Conservation (phyloP, 768 basidiomycete species). For the Boletus tomentosulus region DNA sequence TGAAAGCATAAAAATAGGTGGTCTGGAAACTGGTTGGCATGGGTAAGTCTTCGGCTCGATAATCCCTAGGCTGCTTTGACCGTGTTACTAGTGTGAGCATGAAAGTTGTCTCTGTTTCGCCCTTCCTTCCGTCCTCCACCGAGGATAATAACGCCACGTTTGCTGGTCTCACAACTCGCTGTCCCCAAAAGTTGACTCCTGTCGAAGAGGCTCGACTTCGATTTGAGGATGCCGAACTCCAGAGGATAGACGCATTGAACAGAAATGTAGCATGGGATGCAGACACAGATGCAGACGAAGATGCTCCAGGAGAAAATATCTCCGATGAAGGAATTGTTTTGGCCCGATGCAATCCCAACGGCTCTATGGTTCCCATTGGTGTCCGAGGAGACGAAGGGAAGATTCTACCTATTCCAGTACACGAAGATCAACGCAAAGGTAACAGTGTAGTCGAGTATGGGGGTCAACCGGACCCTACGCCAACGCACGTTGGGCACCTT, state of each 20-base stretch:
- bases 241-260: constrained; percentile 55
- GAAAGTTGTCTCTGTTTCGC: constrained; percentile 68
- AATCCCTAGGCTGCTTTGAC: background rate
- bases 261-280: constrained; percentile 66
- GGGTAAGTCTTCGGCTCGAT: constrained; percentile 38
- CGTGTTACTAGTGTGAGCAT: constrained; percentile 53
- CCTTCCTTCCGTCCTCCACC: constrained; percentile 60
- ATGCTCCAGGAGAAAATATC: constrained; percentile 56
- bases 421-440: constrained; percentile 10
- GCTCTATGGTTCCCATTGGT: constrained; percentile 46
- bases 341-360: constrained; percentile 16
- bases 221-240: constrained; percentile 53
- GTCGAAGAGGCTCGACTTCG: constrained; percentile 53
- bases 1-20: constrained; percentile 67
- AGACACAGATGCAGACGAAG: constrained; percentile 52
- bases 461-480: constrained; percentile 49
- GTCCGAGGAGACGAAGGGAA: constrained; percentile 52
- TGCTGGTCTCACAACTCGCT: constrained; percentile 39
- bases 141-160: constrained; percentile 58
- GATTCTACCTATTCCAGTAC: constrained; percentile 43
- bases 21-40: constrained; percentile 68
- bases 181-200: constrained; percentile 46
- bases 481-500: constrained; percentile 52
- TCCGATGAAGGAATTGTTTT: constrained; percentile 27
- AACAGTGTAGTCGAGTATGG: constrained; percentile 35